Conservation (phyloP, 139 green algal genomes). For the Bryopsis sp. region DNA sequence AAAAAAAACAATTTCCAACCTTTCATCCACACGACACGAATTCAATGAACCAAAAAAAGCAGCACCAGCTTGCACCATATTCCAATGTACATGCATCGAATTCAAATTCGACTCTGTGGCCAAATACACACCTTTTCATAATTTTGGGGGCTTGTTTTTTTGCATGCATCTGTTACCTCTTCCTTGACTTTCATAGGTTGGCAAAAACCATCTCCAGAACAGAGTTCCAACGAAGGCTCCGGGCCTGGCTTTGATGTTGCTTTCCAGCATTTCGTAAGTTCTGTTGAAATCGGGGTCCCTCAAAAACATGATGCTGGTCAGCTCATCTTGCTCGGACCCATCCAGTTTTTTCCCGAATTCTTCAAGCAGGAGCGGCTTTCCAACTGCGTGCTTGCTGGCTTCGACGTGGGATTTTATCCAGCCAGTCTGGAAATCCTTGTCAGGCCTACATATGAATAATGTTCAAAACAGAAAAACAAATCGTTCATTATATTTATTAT, state of each 20-base stretch:
- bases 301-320: constrained; percentile 14
- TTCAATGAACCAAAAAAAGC: no score
- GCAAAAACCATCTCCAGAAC: constrained; percentile 39
- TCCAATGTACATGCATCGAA: no score
- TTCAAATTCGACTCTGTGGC: no score
- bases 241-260: constrained; percentile 20
- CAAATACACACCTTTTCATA: no score
- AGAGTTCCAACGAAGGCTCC: constrained; percentile 25
- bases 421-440: background rate
- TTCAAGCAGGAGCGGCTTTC: constrained; percentile 66
- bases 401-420: constrained; percentile 44
- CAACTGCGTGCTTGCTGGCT: constrained; percentile 23
- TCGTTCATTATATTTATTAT: no score
- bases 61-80: no score
- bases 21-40: no score
- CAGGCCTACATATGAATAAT: constrained; percentile 5
- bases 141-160: no score
- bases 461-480: no score
- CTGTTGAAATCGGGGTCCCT: constrained; percentile 26
- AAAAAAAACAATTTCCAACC: no score
- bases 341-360: constrained; percentile 60
- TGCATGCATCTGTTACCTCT: no score
- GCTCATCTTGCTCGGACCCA: background rate
- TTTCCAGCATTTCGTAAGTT: constrained; percentile 26
- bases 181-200: no score